phyloP scores from a whole-genome alignment of 2,329 filamentous ascomycete genomes.

The Neopestalotiopsis clavispora region DNA sequence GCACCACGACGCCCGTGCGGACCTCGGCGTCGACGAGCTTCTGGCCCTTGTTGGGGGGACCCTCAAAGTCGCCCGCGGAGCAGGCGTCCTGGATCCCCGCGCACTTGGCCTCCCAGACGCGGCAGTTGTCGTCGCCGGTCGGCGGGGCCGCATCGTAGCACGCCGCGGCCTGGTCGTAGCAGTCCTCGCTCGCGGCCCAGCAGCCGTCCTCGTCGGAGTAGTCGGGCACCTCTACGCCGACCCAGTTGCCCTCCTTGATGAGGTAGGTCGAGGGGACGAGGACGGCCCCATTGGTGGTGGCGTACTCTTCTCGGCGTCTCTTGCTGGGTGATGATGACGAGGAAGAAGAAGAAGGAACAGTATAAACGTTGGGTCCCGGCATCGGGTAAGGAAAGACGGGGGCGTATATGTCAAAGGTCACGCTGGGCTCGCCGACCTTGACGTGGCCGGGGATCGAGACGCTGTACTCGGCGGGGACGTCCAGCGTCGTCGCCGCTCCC shows the following conservation, averaged over 20 bases:
- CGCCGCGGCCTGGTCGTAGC: constrained; percentile 62
- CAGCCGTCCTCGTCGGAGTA: constrained; percentile 63
- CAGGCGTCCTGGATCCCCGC: constrained; percentile 49
- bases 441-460: constrained; percentile 73
- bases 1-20: background rate
- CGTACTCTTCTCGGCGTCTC: background rate
- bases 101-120: constrained; percentile 68
- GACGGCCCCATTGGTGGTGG: constrained; percentile 48
- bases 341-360: constrained; percentile 34
- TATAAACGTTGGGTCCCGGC: constrained; percentile 62
- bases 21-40: constrained; percentile 33
- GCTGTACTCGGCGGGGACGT: constrained; percentile 51
- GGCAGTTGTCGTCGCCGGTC: constrained; percentile 64
- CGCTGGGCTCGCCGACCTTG: constrained; percentile 53
- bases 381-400: constrained; percentile 60
- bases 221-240: constrained; percentile 61
- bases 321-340: constrained; percentile 21
- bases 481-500: constrained; percentile 48
- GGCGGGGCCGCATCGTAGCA: constrained; percentile 66
- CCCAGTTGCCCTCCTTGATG: constrained; percentile 75
- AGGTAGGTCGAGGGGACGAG: constrained; percentile 61
- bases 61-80: constrained; percentile 45
- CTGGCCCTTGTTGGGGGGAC: constrained; percentile 51
- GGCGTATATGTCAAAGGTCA: constrained; percentile 70
- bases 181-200: constrained; percentile 60